Base-by-base conservation (phyloP, 2,329 filamentous ascomycete species). In the Penicillium hesseltinei region DNA sequence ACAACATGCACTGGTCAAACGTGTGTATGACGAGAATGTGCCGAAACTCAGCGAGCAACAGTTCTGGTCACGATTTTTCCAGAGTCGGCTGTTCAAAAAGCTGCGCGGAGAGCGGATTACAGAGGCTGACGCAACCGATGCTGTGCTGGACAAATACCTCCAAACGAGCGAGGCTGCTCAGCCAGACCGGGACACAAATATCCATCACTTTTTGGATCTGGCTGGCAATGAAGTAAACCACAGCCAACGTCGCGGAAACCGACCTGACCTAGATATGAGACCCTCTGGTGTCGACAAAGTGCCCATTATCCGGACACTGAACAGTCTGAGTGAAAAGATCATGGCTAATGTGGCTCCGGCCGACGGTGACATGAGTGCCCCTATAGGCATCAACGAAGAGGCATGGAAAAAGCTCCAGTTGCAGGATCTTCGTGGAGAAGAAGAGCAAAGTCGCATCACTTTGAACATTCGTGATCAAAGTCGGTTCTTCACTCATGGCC, bases 151-250 rank as follows among this genome's bases (percentile, higher is more conserved):
- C 74, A 88, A 88, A 64, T 97, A 96, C 71, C 83, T 96, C 25
- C 86, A 88, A 57, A 82, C 83, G 38, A 88, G 91, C 60, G 89
- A 91, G 64, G 75, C 81, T 46, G 75, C 77, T 27, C 79, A 78
- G 15, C 70, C 77, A 0, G 73, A 72, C 39, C 75, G 77, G 5
- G 69, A 87, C 4, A 79, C 87, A 35, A 84, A 88, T 55, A 86
- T 99, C 21, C 92, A 94, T 0, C 87, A 92, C 66, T 92, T 95
- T 62, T 92, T 99, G 65, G 90, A 99, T 71, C 76, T 99, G 27
- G 91, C 93, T 70, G 94, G 89, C 31, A 99, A 99, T 69, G 94
- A 97, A 75, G 90, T 94, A 73, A 93, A 99, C 68, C 88, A 96
- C 73, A 95, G 92, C 65, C 90, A 92, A 52, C 85, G 88, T 68